Percentiles rank a stretch among this genome's conserved stretches.
Conservation (phyloP, 768 basidiomycete species). For the Phanerochaete sordida region DNA sequence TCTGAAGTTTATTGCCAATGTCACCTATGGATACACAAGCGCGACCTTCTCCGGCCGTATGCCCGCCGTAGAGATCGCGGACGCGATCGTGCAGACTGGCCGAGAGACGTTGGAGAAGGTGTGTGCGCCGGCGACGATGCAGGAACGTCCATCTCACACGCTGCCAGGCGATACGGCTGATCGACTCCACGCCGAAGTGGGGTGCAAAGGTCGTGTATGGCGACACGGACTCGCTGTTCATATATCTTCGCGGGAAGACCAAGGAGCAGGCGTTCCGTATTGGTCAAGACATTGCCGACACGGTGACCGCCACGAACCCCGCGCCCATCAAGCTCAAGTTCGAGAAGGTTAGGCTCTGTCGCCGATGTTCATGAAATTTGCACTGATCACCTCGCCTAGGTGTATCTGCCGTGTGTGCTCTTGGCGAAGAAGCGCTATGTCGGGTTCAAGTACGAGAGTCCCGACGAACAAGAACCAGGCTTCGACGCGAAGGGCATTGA, state of each 20-base stretch:
- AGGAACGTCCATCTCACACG: background rate
- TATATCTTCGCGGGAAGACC: slow-evolving; percentile 86
- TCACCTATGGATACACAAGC: slow-evolving; percentile 94
- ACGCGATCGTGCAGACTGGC: slow-evolving; percentile 96
- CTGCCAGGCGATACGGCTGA: slow-evolving; percentile 75
- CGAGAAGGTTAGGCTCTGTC: slow-evolving; percentile 66
- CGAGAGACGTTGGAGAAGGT: slow-evolving; percentile 95
- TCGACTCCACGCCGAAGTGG: slow-evolving; percentile 80
- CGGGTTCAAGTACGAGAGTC: slow-evolving; percentile 89
- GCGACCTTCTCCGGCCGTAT: slow-evolving; percentile 95
- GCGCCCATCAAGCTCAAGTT: slow-evolving; percentile 94
- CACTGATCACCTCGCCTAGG: slow-evolving; percentile 42
- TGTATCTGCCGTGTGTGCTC: slow-evolving; percentile 92
- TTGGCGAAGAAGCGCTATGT: slow-evolving; percentile 99
- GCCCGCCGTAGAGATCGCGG: slow-evolving; percentile 98
- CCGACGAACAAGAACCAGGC: slow-evolving; percentile 70
- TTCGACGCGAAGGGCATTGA: slow-evolving; percentile 99
- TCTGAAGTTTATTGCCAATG: slow-evolving; percentile 91
- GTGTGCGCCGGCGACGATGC: slow-evolving; percentile 4
- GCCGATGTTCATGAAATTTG: background rate
- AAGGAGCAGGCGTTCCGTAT: slow-evolving; percentile 93
- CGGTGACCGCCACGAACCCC: slow-evolving; percentile 83
- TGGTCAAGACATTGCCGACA: slow-evolving; percentile 89
- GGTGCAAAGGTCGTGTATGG: slow-evolving; percentile 91
- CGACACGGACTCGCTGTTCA: slow-evolving; percentile 95